Evolutionary conservation across 1,284 basidiomycete species (phyloP).

Genomic region (Golubevia pallescens): DNA sequence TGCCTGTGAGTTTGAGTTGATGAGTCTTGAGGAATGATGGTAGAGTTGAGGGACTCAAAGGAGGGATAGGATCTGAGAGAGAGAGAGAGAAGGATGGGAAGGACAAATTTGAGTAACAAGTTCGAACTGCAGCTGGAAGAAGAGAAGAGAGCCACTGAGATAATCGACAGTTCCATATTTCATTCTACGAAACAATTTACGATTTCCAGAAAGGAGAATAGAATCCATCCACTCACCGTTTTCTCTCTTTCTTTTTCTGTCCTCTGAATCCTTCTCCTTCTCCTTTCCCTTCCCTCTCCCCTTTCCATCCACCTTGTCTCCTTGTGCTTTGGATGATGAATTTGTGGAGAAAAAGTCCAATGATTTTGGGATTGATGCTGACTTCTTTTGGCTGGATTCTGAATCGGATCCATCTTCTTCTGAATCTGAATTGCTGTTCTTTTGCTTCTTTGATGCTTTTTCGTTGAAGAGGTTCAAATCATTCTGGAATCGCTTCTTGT

Average conservation of each 20-base stretch:
- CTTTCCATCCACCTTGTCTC: slow-evolving; percentile 81
- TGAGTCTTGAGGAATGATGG: slow-evolving; percentile 39
- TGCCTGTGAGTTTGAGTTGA: slow-evolving; percentile 63
- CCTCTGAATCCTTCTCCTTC: slow-evolving; percentile 54
- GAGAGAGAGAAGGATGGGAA: background rate
- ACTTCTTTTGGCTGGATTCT: slow-evolving; percentile 29
- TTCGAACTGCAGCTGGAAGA: too few relatives aligned
- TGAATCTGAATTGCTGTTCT: too few relatives aligned
- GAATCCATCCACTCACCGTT: slow-evolving; percentile 3
- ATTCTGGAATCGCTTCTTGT: slow-evolving; percentile 76
- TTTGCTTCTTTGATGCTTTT: slow-evolving; percentile 1
- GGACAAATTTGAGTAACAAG: too few relatives aligned
- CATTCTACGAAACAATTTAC: too few relatives aligned
- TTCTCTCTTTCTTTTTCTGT: slow-evolving; percentile 9
- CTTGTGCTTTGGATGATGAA: too few relatives aligned
- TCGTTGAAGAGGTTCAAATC: slow-evolving; percentile 76
- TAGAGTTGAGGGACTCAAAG: slow-evolving; percentile 40
- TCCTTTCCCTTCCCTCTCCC: slow-evolving; percentile 68
- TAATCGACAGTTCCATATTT: too few relatives aligned
- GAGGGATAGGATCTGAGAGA: slow-evolving; percentile 1
- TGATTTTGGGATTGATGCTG: slow-evolving; percentile 3
- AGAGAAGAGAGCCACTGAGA: too few relatives aligned
- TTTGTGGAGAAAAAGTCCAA: slow-evolving; percentile 70
- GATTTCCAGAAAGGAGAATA: too few relatives aligned
- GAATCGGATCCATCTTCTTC: background rate